A percentile compares a stretch with the other conserved stretches of the same genome.
phyloP scores from a whole-genome alignment of 768 basidiomycete species.

The Agaricus sinodeliciosus region DNA sequence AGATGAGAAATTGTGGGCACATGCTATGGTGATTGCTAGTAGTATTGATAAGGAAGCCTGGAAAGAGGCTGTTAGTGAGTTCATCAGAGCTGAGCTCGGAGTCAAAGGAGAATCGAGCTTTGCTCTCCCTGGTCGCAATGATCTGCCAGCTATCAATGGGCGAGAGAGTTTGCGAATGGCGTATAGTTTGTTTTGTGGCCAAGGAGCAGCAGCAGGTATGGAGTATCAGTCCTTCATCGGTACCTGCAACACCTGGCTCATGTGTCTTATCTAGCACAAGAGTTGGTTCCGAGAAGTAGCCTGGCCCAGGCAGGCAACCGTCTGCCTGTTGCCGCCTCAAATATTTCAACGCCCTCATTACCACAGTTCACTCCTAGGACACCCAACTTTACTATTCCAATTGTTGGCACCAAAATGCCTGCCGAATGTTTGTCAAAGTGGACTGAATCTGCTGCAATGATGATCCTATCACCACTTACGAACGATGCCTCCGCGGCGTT shows the following conservation, averaged over 20 bases:
- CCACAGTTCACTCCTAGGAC: conserved; percentile 46
- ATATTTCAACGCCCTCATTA: conserved; percentile 24
- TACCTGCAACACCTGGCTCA: conserved; percentile 1
- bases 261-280: conserved; percentile 49
- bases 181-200: conserved; percentile 81
- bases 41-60: conserved; percentile 90
- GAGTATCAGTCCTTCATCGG: conserved; percentile 17
- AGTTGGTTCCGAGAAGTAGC: conserved; percentile 56
- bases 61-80: conserved; percentile 87
- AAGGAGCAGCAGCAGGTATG: conserved; percentile 68
- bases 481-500: conserved; percentile 69
- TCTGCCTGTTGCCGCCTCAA: conserved; percentile 26
- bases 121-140: conserved; percentile 12
- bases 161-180: conserved; percentile 72
- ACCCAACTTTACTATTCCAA: conserved; percentile 49
- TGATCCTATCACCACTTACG: conserved; percentile 63
- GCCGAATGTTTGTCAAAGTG: conserved; percentile 64
- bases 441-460: conserved; percentile 82
- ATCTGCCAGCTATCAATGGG: conserved; percentile 30
- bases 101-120: conserved; percentile 21
- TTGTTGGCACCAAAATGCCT: conserved; percentile 43
- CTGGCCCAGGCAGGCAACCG: conserved; percentile 35
- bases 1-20: conserved; percentile 88
- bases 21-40: conserved; percentile 92
- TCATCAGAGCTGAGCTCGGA: conserved; percentile 71